Base-by-base conservation (phyloP, 176 grass and related monocot species). In the Musa schizocarpa region DNA sequence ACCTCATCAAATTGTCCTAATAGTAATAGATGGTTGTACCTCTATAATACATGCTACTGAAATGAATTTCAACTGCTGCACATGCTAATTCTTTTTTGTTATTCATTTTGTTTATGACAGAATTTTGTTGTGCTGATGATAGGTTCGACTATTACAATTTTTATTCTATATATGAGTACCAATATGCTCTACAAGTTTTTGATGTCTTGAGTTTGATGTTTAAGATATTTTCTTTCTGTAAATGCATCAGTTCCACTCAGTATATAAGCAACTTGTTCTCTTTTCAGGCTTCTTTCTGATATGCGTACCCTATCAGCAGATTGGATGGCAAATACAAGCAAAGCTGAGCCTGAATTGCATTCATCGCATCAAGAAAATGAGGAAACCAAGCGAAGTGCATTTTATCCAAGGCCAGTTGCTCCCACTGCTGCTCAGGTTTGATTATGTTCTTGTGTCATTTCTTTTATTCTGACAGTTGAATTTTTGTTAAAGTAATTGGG, bases 271-370 rank as follows among this genome's bases (percentile, higher is more conserved):
- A 70, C 11, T 1, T 70, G 50, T 82, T 83, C 59, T 34, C 66
- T 75, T 97, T 90, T 84, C 87, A 97, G 94, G 90, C 93, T 97
- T 79, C 88, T 97, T 54, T 91, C 90, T 79, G 94, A 97, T 93
- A 97, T 97, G 94, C 85, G 86, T 82, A 97, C 94, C 57, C 86
- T 97, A 54, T 93, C 94, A 68, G 90, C 90, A 83, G 94, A 97
- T 85, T 97, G 94, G 90, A 97, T 97, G 94, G 94, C 94, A 71
- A 97, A 91, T 74, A 87, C 81, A 63, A 97, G 80, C 73, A 97
- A 92, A 84, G 75, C 80, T 82, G 90, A 90, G 34, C 82, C 84
- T 69, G 94, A 97, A 69, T 83, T 88, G 63, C 81, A 80, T 70
- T 93, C 86, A 0, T 55, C 91, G 66, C 87, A 90, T 56, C 89